Evolutionary conservation across 1,284 basidiomycete genomes (phyloP).

Genomic region (Cryptococcus sp.): DNA sequence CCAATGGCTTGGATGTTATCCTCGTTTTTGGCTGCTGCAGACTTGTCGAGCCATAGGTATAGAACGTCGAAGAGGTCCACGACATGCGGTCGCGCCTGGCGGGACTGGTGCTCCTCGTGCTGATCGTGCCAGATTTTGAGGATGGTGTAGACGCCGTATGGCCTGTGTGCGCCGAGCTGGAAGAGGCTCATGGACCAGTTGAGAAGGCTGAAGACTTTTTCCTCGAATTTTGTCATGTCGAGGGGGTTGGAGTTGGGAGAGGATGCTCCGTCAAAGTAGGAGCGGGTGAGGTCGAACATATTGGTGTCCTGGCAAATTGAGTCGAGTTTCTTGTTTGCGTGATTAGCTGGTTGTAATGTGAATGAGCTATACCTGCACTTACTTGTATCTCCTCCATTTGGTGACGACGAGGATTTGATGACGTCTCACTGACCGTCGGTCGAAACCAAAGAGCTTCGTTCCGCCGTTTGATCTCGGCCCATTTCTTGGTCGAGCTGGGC

Average conservation of each 20-base stretch:
- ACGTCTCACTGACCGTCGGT: conserved; percentile 55
- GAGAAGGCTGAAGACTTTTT: conserved; percentile 72
- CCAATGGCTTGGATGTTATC: conserved; percentile 64
- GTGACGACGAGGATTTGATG: conserved; percentile 42
- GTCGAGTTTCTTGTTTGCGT: conserved; percentile 64
- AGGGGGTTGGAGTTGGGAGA: conserved; percentile 48
- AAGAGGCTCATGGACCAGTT: conserved; percentile 82
- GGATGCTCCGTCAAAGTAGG: conserved; percentile 58
- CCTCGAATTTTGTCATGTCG: conserved; percentile 47
- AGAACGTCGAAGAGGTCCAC: conserved; percentile 52
- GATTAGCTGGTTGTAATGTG: conserved; percentile 1
- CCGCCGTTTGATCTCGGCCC: conserved; percentile 58
- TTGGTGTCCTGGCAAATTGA: conserved; percentile 70
- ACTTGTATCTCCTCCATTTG: conserved; percentile 74
- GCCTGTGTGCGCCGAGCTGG: conserved; percentile 79
- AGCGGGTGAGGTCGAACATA: conserved; percentile 56
- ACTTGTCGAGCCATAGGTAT: conserved; percentile 80
- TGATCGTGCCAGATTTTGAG: conserved; percentile 65
- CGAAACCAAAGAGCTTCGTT: conserved; percentile 75
- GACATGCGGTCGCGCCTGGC: conserved; percentile 10
- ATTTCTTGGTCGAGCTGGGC: neutral
- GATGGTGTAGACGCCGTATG: conserved; percentile 73
- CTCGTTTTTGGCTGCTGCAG: conserved; percentile 59
- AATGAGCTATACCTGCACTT: conserved; percentile 4
- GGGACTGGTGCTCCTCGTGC: conserved; percentile 25